phyloP scores from a whole-genome alignment of 2,329 filamentous ascomycete genomes.

The Parascedosporium putredinis region DNA sequence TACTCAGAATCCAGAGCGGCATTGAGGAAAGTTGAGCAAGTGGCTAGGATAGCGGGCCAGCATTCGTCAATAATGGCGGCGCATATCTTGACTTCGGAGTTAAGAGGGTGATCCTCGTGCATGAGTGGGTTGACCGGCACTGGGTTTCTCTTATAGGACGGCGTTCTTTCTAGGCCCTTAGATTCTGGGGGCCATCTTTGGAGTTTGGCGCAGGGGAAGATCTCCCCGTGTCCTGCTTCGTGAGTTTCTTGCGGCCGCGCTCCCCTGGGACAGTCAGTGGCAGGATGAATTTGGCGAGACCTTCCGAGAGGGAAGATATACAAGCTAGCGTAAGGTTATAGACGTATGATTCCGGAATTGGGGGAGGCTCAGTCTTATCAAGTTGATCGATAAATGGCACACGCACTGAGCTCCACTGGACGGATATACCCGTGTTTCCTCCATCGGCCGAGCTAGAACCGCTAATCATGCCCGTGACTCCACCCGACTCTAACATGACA shows the following conservation, averaged over 20 bases:
- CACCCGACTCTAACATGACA: slow-evolving; percentile 79
- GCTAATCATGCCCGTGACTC: slow-evolving; percentile 78
- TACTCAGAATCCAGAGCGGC: slow-evolving; percentile 87
- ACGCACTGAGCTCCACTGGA: slow-evolving; percentile 80
- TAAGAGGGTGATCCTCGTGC: slow-evolving; percentile 61
- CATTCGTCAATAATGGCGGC: slow-evolving; percentile 80
- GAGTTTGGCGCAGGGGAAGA: slow-evolving; percentile 31
- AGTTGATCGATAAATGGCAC: slow-evolving; percentile 88
- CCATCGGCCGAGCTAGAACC: slow-evolving; percentile 57
- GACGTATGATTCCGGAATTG: slow-evolving; percentile 83
- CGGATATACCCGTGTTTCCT: slow-evolving; percentile 68
- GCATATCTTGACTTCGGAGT: slow-evolving; percentile 62
- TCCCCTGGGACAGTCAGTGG: slow-evolving; percentile 81
- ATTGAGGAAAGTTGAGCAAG: slow-evolving; percentile 90
- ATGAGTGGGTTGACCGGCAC: slow-evolving; percentile 76
- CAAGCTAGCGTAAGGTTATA: slow-evolving; percentile 84
- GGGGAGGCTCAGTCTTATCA: slow-evolving; percentile 78
- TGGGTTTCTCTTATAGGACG: slow-evolving; percentile 63
- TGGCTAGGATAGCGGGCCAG: slow-evolving; percentile 91
- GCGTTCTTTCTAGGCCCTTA: slow-evolving; percentile 31
- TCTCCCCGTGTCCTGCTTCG: slow-evolving; percentile 31
- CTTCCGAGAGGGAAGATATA: slow-evolving; percentile 82
- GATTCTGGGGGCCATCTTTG: slow-evolving; percentile 6
- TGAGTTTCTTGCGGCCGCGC: slow-evolving; percentile 38
- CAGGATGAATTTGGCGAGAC: slow-evolving; percentile 83